Conservation (phyloP, 176 grass and related monocot species). For the sorghum (Sorghum bicolor) region Sorghum_bicolor_NCBIv3 NC_012878.2:49787001-49787500, state of each 20-base stretch:
- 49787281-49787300: background rate
- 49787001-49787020: no score
- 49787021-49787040: no score
- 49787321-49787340: background rate
- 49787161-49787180: no score
- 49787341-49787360: background rate
- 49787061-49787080: no score
- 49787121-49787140: no score
- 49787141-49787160: no score
- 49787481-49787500: background rate
- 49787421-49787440: background rate
- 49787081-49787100: no score
- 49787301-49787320: background rate
- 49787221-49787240: no score
- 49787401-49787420: background rate
- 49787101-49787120: no score
- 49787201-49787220: no score
- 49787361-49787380: background rate
- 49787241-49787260: background rate
- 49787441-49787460: background rate
- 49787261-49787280: background rate
- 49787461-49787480: background rate
- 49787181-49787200: no score
- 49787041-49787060: no score
- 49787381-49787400: background rate